phyloP scores from a whole-genome alignment of 2,329 filamentous ascomycete genomes.

The Hawksworthiomyces lignivorus region DNA sequence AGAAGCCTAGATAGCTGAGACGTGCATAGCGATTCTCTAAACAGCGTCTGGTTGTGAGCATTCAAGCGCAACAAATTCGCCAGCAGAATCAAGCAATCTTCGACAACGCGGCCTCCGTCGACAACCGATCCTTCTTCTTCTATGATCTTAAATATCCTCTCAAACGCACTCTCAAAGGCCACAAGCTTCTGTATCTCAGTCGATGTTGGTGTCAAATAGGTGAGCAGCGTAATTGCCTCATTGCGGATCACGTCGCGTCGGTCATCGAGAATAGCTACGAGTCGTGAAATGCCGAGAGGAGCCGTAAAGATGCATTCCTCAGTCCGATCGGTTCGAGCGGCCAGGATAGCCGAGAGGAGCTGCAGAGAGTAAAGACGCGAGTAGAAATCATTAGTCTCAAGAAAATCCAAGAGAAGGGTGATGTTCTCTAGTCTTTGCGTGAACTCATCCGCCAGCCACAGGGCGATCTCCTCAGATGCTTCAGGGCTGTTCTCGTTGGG shows the following conservation, averaged over 20 bases:
- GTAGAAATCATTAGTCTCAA: conserved; percentile 84
- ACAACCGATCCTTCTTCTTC: conserved; percentile 71
- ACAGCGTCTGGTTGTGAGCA: conserved; percentile 84
- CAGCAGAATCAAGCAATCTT: conserved; percentile 86
- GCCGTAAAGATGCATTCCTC: conserved; percentile 92
- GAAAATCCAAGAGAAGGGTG: conserved; percentile 77
- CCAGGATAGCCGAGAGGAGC: conserved; percentile 76
- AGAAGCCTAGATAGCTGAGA: conserved; percentile 64
- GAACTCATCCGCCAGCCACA: conserved; percentile 97
- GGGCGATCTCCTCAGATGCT: conserved; percentile 88
- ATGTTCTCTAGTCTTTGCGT: conserved; percentile 97
- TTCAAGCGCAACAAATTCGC: conserved; percentile 85
- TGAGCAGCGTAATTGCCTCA: conserved; percentile 79
- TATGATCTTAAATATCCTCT: conserved; percentile 76
- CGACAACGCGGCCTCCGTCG: conserved; percentile 78
- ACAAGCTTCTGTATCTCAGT: conserved; percentile 90
- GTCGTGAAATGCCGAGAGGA: conserved; percentile 75
- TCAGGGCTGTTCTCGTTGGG: conserved; percentile 69
- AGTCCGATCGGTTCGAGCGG: conserved; percentile 79
- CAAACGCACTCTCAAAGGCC: conserved; percentile 90
- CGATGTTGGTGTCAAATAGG: conserved; percentile 78
- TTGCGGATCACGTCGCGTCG: conserved; percentile 79
- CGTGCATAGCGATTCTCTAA: conserved; percentile 82
- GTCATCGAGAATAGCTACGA: conserved; percentile 81
- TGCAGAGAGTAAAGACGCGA: conserved; percentile 86